Evolutionary conservation across 768 basidiomycete species (phyloP).

Genomic region (Saitozyma sp.): DNA sequence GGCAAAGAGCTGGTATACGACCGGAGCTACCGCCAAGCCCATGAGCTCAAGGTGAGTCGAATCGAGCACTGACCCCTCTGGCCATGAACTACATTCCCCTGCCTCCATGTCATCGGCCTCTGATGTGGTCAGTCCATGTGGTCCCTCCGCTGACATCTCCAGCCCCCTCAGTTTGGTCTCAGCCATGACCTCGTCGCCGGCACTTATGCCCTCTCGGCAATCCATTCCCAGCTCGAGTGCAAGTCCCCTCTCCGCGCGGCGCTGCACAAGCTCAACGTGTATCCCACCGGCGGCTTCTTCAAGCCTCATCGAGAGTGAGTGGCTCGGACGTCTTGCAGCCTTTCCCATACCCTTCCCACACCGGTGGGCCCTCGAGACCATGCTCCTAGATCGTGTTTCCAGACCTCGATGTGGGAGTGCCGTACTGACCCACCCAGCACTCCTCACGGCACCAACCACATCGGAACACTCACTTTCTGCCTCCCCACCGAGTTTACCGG

Average conservation of each 20-base stretch:
- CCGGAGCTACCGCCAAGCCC: slow-evolving; percentile 17
- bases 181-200: slow-evolving; percentile 2
- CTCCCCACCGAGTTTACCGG: slow-evolving; percentile 21
- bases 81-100: too few species aligned
- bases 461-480: slow-evolving; percentile 25
- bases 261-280: slow-evolving; percentile 25
- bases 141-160: neutral
- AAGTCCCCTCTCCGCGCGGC: slow-evolving; percentile 1
- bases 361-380: neutral
- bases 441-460: slow-evolving; percentile 10
- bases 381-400: neutral
- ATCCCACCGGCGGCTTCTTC: slow-evolving; percentile 24
- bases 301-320: slow-evolving; percentile 25
- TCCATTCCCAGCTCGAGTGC: slow-evolving; percentile 5
- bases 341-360: too few species aligned
- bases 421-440: slow-evolving; percentile 6
- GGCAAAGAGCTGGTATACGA: slow-evolving; percentile 17
- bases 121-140: neutral
- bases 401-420: too few species aligned
- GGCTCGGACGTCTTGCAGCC: neutral
- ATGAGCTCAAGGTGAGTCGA: slow-evolving; percentile 17
- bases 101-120: too few species aligned
- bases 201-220: slow-evolving; percentile 5
- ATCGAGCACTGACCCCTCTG: too few species aligned
- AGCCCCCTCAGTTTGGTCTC: slow-evolving; percentile 14